These are phyloP conservation scores for Fusarium beomiforme DNA, from an alignment of 2,329 filamentous ascomycete genomes.

Conservation along the genomic window DNA sequence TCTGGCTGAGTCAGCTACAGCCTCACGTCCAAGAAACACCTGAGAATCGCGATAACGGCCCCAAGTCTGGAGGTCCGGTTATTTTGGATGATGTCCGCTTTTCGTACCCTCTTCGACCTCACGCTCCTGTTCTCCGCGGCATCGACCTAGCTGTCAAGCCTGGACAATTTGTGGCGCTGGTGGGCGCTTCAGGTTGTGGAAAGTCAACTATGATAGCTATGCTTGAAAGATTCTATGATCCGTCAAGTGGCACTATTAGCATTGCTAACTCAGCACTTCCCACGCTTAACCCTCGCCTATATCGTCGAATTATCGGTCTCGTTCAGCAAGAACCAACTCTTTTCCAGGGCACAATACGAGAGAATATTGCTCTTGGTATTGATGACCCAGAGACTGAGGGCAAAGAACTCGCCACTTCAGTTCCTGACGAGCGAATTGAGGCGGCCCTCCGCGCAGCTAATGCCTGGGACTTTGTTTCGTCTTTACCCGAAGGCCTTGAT, in stretches of 20 bases:
- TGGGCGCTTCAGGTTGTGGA: slow-evolving; percentile 64
- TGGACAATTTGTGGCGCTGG: slow-evolving; percentile 63
- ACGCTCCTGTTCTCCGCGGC: slow-evolving; percentile 54
- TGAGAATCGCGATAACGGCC: slow-evolving; percentile 51
- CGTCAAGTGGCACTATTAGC: slow-evolving; percentile 56
- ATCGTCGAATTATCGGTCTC: slow-evolving; percentile 62
- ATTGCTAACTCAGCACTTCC: slow-evolving; percentile 56
- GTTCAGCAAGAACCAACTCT: slow-evolving; percentile 72
- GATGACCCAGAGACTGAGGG: slow-evolving; percentile 29
- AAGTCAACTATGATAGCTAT: slow-evolving; percentile 70
- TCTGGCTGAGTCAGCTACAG: slow-evolving; percentile 57
- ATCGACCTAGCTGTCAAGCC: slow-evolving; percentile 51
- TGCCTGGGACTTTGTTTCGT: slow-evolving; percentile 58
- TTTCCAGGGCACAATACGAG: slow-evolving; percentile 82
- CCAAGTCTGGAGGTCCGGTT: slow-evolving; percentile 50
- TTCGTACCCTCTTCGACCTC: slow-evolving; percentile 64
- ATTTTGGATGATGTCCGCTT: slow-evolving; percentile 68
- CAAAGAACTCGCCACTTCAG: background rate
- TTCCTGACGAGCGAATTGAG: slow-evolving; percentile 49
- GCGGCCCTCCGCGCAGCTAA: slow-evolving; percentile 60
- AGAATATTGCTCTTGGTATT: slow-evolving; percentile 72
- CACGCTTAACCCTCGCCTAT: slow-evolving; percentile 58
- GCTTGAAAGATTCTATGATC: slow-evolving; percentile 58
- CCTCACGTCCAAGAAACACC: slow-evolving; percentile 54
- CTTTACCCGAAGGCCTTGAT: slow-evolving; percentile 59